Base-by-base conservation (phyloP, 1,284 basidiomycete genomes). In the Abortiporus biennis region DNA sequence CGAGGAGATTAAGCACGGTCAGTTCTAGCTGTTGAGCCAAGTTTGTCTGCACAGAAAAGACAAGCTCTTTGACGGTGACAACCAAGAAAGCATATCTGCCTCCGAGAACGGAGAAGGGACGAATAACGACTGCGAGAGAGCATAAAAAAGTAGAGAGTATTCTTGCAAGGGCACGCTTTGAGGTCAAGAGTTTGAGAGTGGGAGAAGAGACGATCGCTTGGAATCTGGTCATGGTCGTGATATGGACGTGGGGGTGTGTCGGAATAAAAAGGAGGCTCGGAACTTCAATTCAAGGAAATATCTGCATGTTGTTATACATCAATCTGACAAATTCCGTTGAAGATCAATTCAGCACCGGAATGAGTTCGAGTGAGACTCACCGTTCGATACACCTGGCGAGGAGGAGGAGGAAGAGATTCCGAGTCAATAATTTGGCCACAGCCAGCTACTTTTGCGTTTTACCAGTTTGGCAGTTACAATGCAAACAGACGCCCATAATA, bases 21-120 rank as follows among this genome's bases (percentile, higher is more conserved):
- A 62, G 59, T 51, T 74, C 73, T 3, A 74, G 52, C 51, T 76
- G 71, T 49, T 74, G 70, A 0, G 72, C 65, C 11, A 74, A 61
- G 48, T 62, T 69, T 36, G 68, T 65, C 46, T 75, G 70, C 0
- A 68, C 65, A 6, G 67, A 65, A 51, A 75, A 74, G 29, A 71
- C 64, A 5, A 74, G 63, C 45, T 73, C 71, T 46, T 74, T 73
- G 21, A 74, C 47, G 1, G 67, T 63, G 4, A 74, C 56, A 3
- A 68, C 65, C 1, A 74, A 57, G 52, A 71, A 74, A 17, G 68
- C 69, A 38, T 57, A 63, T 2, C 47, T 43, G 3, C 72, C 70
- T 3, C 72, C 72, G 17, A 67, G 53, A 20, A 45, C 53, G 12
- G 70, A 67, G 45, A 70, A 65, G 0, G 69, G 68, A 4, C 61